These are phyloP conservation scores for Skeletonema tropicum DNA, from an alignment of 108 stramenopile species.

Conservation along the genomic window DNA sequence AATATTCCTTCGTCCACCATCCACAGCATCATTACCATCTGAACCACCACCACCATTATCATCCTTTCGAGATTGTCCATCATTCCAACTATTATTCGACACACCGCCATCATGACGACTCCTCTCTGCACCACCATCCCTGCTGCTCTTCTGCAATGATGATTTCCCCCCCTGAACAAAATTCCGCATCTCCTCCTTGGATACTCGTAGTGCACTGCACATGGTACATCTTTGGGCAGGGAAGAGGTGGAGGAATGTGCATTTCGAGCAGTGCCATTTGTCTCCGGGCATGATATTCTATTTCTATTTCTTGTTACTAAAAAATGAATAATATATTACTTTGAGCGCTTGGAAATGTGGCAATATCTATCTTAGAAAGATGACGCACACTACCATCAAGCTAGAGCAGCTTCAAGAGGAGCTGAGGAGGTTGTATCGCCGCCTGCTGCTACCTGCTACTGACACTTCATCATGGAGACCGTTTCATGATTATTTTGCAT, in stretches of 20 bases:
- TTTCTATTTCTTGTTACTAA: too few species aligned
- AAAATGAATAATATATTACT: too few species aligned
- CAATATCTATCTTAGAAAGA: too few species aligned
- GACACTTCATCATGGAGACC: too few species aligned
- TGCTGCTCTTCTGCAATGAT: too few species aligned
- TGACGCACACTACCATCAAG: too few species aligned
- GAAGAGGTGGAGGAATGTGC: constrained; percentile 69
- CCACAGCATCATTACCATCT: neutral
- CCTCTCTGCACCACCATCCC: neutral
- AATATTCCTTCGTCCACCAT: neutral
- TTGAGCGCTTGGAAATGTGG: too few species aligned
- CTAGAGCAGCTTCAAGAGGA: too few species aligned
- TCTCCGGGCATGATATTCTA: constrained; percentile 37
- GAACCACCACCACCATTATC: neutral
- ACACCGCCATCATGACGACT: neutral
- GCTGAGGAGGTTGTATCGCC: too few species aligned
- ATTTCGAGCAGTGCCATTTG: constrained; percentile 62
- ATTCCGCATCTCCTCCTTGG: constrained; percentile 59
- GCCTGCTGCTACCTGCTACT: too few species aligned
- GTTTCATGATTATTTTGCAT: too few species aligned
- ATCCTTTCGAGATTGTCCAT: neutral
- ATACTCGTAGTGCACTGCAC: constrained; percentile 67
- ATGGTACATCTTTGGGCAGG: constrained; percentile 71
- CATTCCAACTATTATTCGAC: too few species aligned
- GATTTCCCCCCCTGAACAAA: constrained; percentile 47